phyloP scores from a whole-genome alignment of 2,329 filamentous ascomycete species.

The Monilinia fructigena region DNA sequence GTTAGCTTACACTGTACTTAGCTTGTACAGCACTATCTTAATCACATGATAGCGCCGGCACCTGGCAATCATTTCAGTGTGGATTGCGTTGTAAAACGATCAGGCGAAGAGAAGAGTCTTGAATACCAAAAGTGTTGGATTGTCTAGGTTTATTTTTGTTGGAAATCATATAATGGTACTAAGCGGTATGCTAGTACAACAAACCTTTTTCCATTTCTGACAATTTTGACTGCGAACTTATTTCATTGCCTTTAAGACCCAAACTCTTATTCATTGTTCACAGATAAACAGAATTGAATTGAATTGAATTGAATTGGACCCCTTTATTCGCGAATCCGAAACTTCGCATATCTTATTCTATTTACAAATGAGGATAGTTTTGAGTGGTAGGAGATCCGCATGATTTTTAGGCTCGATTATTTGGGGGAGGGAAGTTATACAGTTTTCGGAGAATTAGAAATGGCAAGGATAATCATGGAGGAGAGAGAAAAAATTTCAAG shows the following conservation, averaged over 20 bases:
- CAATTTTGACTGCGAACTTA: background rate
- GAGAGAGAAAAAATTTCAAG: conserved; percentile 63
- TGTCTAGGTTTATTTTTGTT: too few relatives aligned
- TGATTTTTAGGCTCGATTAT: conserved; percentile 60
- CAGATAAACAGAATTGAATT: background rate
- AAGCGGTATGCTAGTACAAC: too few relatives aligned
- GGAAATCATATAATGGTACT: too few relatives aligned
- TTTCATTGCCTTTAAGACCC: too few relatives aligned
- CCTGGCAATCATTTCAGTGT: background rate
- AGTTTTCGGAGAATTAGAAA: conserved; percentile 39
- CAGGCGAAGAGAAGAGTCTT: background rate
- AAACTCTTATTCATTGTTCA: background rate
- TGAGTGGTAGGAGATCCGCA: conserved; percentile 75
- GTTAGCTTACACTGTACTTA: too few relatives aligned
- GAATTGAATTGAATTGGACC: background rate
- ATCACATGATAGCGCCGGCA: too few relatives aligned
- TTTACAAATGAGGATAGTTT: conserved; percentile 52
- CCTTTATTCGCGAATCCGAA: background rate
- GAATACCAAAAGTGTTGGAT: background rate
- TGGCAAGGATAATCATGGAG: conserved; percentile 59
- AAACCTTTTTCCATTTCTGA: too few relatives aligned
- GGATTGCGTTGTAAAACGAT: background rate
- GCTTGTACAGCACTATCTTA: too few relatives aligned
- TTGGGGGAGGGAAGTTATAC: conserved; percentile 49
- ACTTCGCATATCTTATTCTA: background rate